These are phyloP conservation scores for Podospora conica DNA, from an alignment of 495 filamentous ascomycete genomes.

Conservation along the genomic window DNA sequence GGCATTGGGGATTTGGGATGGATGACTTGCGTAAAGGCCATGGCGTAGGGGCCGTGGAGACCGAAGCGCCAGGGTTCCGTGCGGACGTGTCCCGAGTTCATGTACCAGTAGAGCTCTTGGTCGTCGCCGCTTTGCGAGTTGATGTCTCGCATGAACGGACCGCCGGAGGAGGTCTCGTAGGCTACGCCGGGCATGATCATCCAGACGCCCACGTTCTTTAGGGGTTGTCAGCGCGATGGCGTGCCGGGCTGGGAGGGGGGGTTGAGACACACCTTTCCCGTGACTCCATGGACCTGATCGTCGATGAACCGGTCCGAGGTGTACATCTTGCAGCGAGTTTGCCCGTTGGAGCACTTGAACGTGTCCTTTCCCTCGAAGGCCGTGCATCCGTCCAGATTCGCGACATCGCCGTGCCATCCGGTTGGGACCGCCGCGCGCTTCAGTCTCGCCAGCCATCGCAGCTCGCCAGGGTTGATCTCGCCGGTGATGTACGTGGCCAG, in stretches of 20 bases:
- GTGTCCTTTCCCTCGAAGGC: conserved; percentile 55
- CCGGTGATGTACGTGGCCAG: conserved; percentile 57
- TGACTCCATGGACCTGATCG: conserved; percentile 49
- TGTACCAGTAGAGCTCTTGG: conserved; percentile 56
- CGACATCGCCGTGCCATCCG: conserved; percentile 40
- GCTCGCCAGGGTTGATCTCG: conserved; percentile 50
- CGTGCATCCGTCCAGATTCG: conserved; percentile 39
- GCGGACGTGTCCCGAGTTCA: conserved; percentile 55
- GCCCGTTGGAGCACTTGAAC: conserved; percentile 45
- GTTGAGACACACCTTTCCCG: conserved; percentile 21
- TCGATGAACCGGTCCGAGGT: conserved; percentile 57
- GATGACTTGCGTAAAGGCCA: conserved; percentile 44
- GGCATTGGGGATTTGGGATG: not conserved
- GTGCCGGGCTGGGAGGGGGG: not conserved
- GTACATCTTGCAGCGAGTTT: conserved; percentile 61
- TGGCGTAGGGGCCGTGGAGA: conserved; percentile 54
- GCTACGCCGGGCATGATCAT: conserved; percentile 38
- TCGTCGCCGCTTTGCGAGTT: conserved; percentile 51
- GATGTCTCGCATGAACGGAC: conserved; percentile 57
- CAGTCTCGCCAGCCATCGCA: conserved; percentile 53
- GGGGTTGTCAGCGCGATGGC: not conserved
- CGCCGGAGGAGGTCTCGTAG: conserved; percentile 41
- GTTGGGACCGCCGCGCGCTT: conserved; percentile 44
- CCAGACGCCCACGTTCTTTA: conserved; percentile 34
- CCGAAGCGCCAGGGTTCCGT: conserved; percentile 54